phyloP scores from a whole-genome alignment of 768 basidiomycete species.

The Exsudoporus frostii region DNA sequence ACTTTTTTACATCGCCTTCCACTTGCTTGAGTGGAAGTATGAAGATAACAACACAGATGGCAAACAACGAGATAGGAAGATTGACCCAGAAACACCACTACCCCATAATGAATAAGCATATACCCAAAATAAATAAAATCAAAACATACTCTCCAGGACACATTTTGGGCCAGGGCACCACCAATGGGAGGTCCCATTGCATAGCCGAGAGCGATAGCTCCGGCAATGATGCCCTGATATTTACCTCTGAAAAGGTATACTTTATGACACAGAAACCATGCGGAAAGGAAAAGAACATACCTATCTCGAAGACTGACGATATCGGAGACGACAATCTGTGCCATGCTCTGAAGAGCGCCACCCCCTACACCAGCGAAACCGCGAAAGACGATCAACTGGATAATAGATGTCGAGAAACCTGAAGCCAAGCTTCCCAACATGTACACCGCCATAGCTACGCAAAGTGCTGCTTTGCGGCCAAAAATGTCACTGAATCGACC shows the following conservation, averaged over 20 bases:
- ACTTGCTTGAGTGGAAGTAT: conserved; percentile 70
- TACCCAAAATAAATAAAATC: background rate
- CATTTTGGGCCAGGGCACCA: conserved; percentile 59
- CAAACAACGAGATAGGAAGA: conserved; percentile 53
- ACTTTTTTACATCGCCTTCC: conserved; percentile 55
- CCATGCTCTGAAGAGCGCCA: conserved; percentile 66
- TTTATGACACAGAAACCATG: background rate
- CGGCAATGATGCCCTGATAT: conserved; percentile 73
- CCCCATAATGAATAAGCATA: background rate
- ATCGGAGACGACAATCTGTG: conserved; percentile 71
- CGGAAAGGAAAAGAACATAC: conserved; percentile 28
- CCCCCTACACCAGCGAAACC: conserved; percentile 70
- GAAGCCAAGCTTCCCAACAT: conserved; percentile 63
- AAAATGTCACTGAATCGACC: conserved; percentile 67
- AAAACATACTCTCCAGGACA: conserved; percentile 54
- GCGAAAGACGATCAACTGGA: conserved; percentile 66
- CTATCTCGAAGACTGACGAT: conserved; percentile 67
- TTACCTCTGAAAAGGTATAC: conserved; percentile 48
- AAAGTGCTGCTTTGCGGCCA: conserved; percentile 59
- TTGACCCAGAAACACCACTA: conserved; percentile 80
- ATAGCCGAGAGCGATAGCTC: conserved; percentile 52
- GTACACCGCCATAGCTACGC: conserved; percentile 57
- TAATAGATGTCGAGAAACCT: conserved; percentile 63
- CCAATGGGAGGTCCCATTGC: conserved; percentile 67
- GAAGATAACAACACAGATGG: conserved; percentile 55